Evolutionary conservation across 192 early-diverging fungal species (phyloP), one percentile per base, ranked within the genome.

Genomic region (Radiomyces spectabilis): DNA sequence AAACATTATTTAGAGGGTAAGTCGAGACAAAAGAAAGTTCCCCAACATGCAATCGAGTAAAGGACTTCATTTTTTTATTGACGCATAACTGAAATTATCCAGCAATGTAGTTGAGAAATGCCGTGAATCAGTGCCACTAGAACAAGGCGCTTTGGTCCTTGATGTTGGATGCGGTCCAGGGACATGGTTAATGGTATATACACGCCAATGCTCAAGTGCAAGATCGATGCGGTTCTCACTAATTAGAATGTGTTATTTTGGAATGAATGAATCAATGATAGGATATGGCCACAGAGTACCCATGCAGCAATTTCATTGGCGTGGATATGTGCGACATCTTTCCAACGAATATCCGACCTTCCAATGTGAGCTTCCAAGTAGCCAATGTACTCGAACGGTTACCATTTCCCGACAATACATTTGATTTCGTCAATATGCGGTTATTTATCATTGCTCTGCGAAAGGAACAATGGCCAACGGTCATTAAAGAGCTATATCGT

Each of bases 161-260:
- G 54, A 64, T 57, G 27, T 57, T 38, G 65, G 65, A 40, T 66
- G 58, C 19, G 64, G 44, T 2, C 27, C 42, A 30, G 64, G 57
- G n/a, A 59, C 57, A 1, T 66, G 57, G 45, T 38, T 66, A 2
- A 27, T 60, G 38, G 63, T 49, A 37, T 5, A 25, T 44, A 18
- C 5, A 12, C 18, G 10, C 18, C 21, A 45, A 53, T 39, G 33
- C 19, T 21, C 1, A 13, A 5, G 44, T 27, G 44, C 21, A n/a
- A 10, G 26, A 33, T 16, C 39, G n/a, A n/a, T n/a, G n/a, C n/a
- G n/a, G n/a, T n/a, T n/a, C n/a, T n/a, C n/a, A n/a, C n/a, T n/a
- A n/a, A n/a, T n/a, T n/a, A n/a, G n/a, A n/a, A n/a, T n/a, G n/a
- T n/a, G n/a, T n/a, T n/a, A n/a, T n/a, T n/a, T n/a, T n/a, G n/a